Evolutionary conservation across 2,329 filamentous ascomycete genomes (phyloP).

Genomic region (Cryphonectria naterciae): DNA sequence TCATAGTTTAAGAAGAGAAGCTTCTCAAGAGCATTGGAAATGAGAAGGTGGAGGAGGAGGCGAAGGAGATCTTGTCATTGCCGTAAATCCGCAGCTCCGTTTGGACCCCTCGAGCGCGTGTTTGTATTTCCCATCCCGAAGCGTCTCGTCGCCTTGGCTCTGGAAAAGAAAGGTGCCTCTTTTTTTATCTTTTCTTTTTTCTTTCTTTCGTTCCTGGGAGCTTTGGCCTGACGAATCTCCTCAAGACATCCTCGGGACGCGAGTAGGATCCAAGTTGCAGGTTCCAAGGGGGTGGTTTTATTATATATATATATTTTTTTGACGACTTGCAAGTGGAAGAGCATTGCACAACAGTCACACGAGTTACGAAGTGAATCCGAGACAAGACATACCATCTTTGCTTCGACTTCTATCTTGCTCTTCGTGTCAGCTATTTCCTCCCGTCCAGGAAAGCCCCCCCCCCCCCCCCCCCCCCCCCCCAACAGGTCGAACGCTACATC

Average conservation of each 20-base stretch:
- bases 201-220: too few species aligned
- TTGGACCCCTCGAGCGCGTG: neutral
- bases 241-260: neutral
- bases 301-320: neutral
- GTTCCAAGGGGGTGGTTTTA: neutral
- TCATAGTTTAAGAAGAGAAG: neutral
- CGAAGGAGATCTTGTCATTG: neutral
- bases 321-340: conserved; percentile 5
- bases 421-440: neutral
- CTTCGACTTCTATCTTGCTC: neutral
- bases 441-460: neutral
- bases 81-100: conserved; percentile 23
- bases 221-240: neutral
- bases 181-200: neutral
- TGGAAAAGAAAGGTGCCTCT: neutral
- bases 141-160: neutral
- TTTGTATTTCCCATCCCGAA: neutral
- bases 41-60: neutral
- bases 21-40: neutral
- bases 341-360: conserved; percentile 12
- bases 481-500: conserved; percentile 50
- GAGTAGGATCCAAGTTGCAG: neutral
- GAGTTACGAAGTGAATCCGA: neutral
- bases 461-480: too few species aligned
- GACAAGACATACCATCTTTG: neutral